phyloP scores from a whole-genome alignment of 2,329 filamentous ascomycete genomes.

The Diaporthe nobilis region DNA sequence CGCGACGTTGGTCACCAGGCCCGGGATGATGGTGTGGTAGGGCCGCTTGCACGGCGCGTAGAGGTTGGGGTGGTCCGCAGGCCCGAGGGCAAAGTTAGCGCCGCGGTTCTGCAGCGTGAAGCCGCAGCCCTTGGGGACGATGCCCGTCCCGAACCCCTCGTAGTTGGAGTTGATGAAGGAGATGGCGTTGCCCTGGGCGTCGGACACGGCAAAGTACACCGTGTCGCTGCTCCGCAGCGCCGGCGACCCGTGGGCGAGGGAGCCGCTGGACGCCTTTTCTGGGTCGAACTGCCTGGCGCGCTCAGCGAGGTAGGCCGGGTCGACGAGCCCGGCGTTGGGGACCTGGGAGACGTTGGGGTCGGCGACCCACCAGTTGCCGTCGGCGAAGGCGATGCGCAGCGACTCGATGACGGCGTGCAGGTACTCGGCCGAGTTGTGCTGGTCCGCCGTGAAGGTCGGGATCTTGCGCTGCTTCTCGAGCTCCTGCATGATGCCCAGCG shows the following conservation, averaged over 20 bases:
- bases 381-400: constrained; percentile 90
- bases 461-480: constrained; percentile 84
- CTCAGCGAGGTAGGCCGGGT: constrained; percentile 79
- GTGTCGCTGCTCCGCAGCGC: constrained; percentile 91
- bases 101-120: constrained; percentile 97
- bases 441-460: constrained; percentile 74
- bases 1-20: constrained; percentile 82
- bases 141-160: constrained; percentile 87
- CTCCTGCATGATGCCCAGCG: constrained; percentile 90
- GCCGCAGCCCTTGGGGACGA: constrained; percentile 87
- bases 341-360: constrained; percentile 83
- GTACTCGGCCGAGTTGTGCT: constrained; percentile 87
- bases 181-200: constrained; percentile 87
- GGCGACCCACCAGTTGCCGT: constrained; percentile 90
- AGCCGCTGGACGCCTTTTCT: constrained; percentile 74
- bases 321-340: constrained; percentile 79
- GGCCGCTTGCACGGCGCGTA: constrained; percentile 87
- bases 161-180: constrained; percentile 99
- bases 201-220: constrained; percentile 91
- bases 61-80: constrained; percentile 79
- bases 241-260: constrained; percentile 79
- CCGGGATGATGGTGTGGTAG: constrained; percentile 98
- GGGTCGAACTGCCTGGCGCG: constrained; percentile 73
- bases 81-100: constrained; percentile 82
- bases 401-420: constrained; percentile 91